Base-by-base conservation (phyloP, 1,284 basidiomycete genomes). In the Apiotrichum veenhuisii region DNA sequence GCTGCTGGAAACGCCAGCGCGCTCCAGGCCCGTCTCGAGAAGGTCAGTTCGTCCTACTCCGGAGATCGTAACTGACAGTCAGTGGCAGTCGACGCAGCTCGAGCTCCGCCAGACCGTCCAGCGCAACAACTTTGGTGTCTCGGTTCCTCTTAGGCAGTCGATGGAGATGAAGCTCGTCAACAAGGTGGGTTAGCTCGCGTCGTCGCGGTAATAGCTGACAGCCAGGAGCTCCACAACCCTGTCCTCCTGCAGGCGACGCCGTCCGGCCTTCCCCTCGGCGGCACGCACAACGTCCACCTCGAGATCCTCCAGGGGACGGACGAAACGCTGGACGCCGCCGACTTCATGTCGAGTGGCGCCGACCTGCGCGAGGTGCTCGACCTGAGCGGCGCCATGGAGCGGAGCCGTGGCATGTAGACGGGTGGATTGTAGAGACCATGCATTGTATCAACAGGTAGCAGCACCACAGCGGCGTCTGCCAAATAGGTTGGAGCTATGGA, bases 81-180 rank as follows among this genome's bases (percentile, higher is more conserved):
- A 96, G 91, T 98, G 95, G 95, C 86, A 92, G 56, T 86, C 86
- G 64, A 94, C 94, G 7, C 91, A 95, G 73, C 87, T 91, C 73
- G 88, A 89, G 73, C 74, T 94, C 56, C 88, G 89, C 74, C 80
- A 96, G 59, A 91, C 85, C 44, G 80, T 96, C 77, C 84, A 92
- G 73, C 84, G 94, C 54, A 87, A 93, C 76, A 77, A 87, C 38
- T 89, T 87, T 70, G 95, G 95, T 38, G 74, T 98, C 64, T 89
- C 90, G 65, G 87, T 89, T 37, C 95, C 95, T 7, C 83, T 96
- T 73, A 83, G 93, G 44, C 80, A 86, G 57, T 80, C 95, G 67
- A 98, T 98, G 95, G 95, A 98, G 76, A 83, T 93, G 68, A 89
- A 88, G 80, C 83, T 93, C 47, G 90, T 91, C 17, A 77, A 83